Percentiles rank a stretch among this genome's conserved stretches.
Evolutionary conservation across 1,284 basidiomycete species (phyloP).

Genomic region (Lentinula novae-zelandiae): DNA sequence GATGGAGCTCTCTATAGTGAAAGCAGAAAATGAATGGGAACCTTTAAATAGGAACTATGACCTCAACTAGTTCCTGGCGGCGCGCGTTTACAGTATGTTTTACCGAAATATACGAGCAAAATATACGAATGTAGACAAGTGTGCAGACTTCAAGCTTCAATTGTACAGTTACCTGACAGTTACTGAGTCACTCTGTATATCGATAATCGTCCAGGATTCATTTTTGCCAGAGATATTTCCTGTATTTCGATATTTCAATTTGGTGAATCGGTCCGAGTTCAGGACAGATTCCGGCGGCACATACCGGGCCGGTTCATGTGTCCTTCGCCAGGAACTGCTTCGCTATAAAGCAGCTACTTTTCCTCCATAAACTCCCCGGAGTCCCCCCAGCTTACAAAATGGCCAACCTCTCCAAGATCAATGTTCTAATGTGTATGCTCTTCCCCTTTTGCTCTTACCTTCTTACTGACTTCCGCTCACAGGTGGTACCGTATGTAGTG

Average conservation of each 20-base stretch:
- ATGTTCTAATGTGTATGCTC: constrained; percentile 73
- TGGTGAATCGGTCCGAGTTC: not conserved
- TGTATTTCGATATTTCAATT: no score
- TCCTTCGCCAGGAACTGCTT: not conserved
- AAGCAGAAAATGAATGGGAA: not conserved
- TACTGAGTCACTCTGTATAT: not conserved
- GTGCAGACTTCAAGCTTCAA: no score
- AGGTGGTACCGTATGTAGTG: constrained; percentile 61
- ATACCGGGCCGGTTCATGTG: not conserved
- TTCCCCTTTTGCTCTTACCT: not conserved
- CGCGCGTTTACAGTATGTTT: no score
- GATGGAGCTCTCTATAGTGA: constrained; percentile 3
- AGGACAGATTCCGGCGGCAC: not conserved
- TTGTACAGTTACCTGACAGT: no score
- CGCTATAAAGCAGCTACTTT: not conserved
- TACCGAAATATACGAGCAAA: no score
- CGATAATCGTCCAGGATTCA: no score
- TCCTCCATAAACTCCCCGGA: not conserved
- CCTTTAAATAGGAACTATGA: constrained; percentile 2
- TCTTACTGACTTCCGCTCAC: constrained; percentile 8
- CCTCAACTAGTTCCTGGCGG: not conserved
- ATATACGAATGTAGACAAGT: no score
- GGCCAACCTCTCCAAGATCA: constrained; percentile 46
- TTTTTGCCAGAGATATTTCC: no score
- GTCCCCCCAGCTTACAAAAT: constrained; percentile 24